Percentiles rank a stretch among this genome's conserved stretches.
Evolutionary conservation across 306 rosid species (phyloP).

Genomic region (Sphenostylis stenocarpa): DNA sequence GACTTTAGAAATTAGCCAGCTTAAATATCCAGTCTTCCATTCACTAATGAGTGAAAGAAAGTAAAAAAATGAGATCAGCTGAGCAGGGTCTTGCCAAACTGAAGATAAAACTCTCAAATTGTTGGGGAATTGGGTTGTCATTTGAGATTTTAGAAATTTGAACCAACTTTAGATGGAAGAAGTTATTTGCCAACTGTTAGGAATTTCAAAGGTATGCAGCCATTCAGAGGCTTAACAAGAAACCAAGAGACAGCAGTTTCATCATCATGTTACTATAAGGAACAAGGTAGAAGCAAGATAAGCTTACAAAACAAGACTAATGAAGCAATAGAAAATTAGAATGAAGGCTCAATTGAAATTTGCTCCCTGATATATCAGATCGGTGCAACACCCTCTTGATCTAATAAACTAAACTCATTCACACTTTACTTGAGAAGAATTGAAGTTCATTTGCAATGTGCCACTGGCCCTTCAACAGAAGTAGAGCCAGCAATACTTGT

Average conservation of each 20-base stretch:
- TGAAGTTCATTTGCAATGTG: slow-evolving; percentile 1
- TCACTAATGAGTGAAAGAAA: neutral
- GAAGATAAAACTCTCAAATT: neutral
- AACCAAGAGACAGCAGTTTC: neutral
- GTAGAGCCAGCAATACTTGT: neutral
- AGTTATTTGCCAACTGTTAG: neutral
- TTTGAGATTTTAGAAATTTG: neutral
- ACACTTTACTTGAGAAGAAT: neutral
- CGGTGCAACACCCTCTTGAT: neutral
- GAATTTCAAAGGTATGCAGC: neutral
- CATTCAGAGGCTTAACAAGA: neutral
- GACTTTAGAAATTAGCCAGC: neutral
- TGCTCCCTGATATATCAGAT: neutral
- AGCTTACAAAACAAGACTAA: neutral
- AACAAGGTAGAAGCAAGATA: neutral
- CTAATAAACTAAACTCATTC: neutral
- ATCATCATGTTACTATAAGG: neutral
- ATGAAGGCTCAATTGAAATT: neutral
- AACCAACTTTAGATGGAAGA: neutral
- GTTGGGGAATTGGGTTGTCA: neutral
- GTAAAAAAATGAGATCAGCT: neutral
- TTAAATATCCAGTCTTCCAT: neutral
- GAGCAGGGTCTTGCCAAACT: neutral
- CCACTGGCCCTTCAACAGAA: neutral
- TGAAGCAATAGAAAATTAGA: neutral